phyloP scores from a whole-genome alignment of 345 rosid genomes.

The Eucalyptus fibrosa region DNA sequence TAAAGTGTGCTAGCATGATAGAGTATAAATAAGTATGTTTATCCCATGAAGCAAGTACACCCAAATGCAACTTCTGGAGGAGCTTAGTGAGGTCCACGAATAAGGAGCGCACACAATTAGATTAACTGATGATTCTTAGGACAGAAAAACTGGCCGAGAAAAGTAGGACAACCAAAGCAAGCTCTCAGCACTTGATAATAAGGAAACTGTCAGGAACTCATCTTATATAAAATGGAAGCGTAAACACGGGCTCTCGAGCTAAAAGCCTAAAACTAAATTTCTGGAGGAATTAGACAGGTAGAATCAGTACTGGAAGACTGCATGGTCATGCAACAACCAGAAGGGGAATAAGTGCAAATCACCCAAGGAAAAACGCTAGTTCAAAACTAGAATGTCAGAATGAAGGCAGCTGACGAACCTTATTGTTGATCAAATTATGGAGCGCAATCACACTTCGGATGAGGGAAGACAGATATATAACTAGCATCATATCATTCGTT shows the following conservation, averaged over 20 bases:
- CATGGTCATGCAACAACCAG: not conserved
- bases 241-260: not conserved
- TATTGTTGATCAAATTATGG: constrained; percentile 91
- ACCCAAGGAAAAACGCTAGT: not conserved
- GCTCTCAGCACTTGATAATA: not conserved
- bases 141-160: not conserved
- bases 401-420: constrained; percentile 25
- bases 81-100: not conserved
- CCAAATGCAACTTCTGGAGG: not conserved
- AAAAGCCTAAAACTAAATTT: not conserved
- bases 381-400: not conserved
- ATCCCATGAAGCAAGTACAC: not conserved
- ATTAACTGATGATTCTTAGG: not conserved
- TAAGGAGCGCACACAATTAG: not conserved
- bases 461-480: constrained; percentile 69
- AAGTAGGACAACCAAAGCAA: not conserved
- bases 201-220: not conserved
- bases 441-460: constrained; percentile 81
- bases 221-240: not conserved
- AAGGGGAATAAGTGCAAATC: not conserved
- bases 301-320: not conserved
- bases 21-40: not conserved
- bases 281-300: not conserved
- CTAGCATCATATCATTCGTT: constrained; percentile 91
- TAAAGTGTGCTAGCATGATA: not conserved